Evolutionary conservation across 805 yeast genomes (phyloP), one percentile per base, ranked within the genome.

Genomic region (Wickerhamomyces bisporus): DNA sequence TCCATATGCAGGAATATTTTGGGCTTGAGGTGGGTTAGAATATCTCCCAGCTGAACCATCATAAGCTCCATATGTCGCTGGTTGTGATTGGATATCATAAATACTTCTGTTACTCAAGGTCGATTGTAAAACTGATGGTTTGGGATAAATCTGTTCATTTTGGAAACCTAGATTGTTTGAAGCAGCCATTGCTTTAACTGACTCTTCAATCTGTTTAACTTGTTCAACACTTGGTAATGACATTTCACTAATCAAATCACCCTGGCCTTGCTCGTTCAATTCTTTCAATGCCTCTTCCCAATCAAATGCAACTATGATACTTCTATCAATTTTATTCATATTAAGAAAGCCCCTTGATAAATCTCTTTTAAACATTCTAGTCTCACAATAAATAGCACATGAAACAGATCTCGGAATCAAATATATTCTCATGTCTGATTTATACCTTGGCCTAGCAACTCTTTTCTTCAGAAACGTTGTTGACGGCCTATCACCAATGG

Each of bases 371-470:
- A 75, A 61, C 69, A 72, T 70, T 40, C 74, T 58, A 38, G 62
- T 63, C 43, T 73, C 75, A 29, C 72, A 64, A 44, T 75, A 75
- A 16, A 75, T 43, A 3, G 70, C 65, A 43, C 65, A 62, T 38
- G 63, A 51, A 6, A 52, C 41, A 13, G 53, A 48, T 19, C 66
- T 57, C 4, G 81, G 80, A 6, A 77, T 57, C 15, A 78, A 47
- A 55, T 71, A 77, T n/a, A 77, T 70, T 50, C 75, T 73, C 84
- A 78, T 78, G 45, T 73, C 75, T 5, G 75, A 64, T 50, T 78
- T 78, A 55, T 78, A 78, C 25, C 84, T 56, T 11, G 84, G 84
- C 46, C 81, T 61, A 12, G 82, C 82, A 25, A 77, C 70, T 18
- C 71, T 63, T 42, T 75, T 75, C 54, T 78, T 78, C 35, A 78